phyloP scores from a whole-genome alignment of 768 basidiomycete genomes.

The Crucibulum laeve region DNA sequence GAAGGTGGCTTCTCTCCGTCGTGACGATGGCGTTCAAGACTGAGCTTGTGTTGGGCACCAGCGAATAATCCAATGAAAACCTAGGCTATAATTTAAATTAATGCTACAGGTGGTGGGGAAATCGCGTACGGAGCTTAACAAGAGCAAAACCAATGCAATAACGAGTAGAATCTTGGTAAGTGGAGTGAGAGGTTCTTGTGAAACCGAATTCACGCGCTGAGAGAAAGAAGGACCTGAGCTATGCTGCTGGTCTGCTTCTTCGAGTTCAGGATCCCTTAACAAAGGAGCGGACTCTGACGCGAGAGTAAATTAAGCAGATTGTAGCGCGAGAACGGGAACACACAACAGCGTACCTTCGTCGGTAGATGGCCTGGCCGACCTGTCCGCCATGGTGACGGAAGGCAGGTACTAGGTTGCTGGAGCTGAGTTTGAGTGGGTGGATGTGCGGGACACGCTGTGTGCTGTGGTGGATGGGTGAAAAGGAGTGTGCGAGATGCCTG shows the following conservation, averaged over 20 bases:
- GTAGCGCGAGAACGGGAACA: not conserved
- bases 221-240: conserved; percentile 27
- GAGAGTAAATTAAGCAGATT: conserved; percentile 5
- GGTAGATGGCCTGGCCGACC: conserved; percentile 46
- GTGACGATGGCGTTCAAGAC: conserved; percentile 38
- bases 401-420: not conserved
- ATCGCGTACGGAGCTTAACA: conserved; percentile 60
- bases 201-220: conserved; percentile 49
- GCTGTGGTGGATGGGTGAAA: too few species aligned
- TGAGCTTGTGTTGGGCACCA: conserved; percentile 78
- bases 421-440: too few species aligned
- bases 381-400: conserved; percentile 47
- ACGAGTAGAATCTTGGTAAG: conserved; percentile 81
- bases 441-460: too few species aligned
- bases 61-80: conserved; percentile 94
- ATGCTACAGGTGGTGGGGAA: not conserved
- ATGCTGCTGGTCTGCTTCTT: conserved; percentile 20
- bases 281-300: conserved; percentile 61
- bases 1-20: conserved; percentile 14
- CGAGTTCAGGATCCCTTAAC: conserved; percentile 44
- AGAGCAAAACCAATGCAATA: conserved; percentile 69
- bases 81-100: conserved; percentile 15
- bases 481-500: too few species aligned
- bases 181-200: conserved; percentile 76
- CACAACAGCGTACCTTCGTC: conserved; percentile 44